phyloP scores from a whole-genome alignment of 2,329 filamentous ascomycete genomes.

The Lithohypha guttulata region DNA sequence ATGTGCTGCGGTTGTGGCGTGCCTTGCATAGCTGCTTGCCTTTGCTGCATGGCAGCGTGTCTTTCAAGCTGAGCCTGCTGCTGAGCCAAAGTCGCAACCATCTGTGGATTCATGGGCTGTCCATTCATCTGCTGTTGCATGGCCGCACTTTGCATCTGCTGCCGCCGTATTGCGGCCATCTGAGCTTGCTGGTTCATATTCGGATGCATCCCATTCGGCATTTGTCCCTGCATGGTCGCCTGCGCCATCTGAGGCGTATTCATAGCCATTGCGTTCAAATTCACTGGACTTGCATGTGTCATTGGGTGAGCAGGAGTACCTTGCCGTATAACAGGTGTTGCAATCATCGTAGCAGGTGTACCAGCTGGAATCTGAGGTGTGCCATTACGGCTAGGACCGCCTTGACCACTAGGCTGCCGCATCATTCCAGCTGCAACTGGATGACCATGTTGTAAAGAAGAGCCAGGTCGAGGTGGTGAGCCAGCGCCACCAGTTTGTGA shows the following conservation, averaged over 20 bases:
- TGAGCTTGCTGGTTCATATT: conserved; percentile 32
- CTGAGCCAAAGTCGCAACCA: conserved; percentile 28
- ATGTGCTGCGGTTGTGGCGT: conserved; percentile 20
- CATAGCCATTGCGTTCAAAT: conserved; percentile 31
- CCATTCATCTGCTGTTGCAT: conserved; percentile 35
- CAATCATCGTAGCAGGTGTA: conserved; percentile 36
- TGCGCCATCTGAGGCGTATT: conserved; percentile 37
- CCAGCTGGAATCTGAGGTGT: conserved; percentile 39
- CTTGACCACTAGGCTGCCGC: conserved; percentile 35
- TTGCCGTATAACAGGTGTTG: conserved; percentile 38
- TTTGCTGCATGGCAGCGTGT: conserved; percentile 19
- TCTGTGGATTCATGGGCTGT: conserved; percentile 27
- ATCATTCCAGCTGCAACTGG: conserved; percentile 35
- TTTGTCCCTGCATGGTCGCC: conserved; percentile 31
- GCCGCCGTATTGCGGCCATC: conserved; percentile 30
- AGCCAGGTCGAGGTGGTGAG: conserved; percentile 36
- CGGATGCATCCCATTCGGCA: conserved; percentile 28
- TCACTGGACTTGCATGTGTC: conserved; percentile 35
- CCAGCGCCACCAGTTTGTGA: conserved; percentile 35
- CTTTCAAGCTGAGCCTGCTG: conserved; percentile 20
- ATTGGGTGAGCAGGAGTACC: conserved; percentile 38
- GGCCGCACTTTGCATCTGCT: conserved; percentile 28
- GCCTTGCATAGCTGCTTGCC: conserved; percentile 22
- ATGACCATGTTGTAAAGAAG: conserved; percentile 37
- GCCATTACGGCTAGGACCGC: conserved; percentile 34